Conservation (phyloP, 2,329 filamentous ascomycete species). For the Fusarium sp. region DNA sequence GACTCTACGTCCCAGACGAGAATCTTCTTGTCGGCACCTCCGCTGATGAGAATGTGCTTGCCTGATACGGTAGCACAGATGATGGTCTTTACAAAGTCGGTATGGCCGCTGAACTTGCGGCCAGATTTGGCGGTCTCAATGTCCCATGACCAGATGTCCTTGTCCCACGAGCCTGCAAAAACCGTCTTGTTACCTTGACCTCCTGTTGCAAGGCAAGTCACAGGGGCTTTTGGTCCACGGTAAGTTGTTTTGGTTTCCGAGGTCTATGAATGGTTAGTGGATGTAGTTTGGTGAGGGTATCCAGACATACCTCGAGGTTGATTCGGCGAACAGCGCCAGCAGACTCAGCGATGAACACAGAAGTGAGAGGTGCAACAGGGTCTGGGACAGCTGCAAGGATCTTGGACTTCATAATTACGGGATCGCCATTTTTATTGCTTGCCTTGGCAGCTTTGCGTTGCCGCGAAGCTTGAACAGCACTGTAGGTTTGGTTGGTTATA, state of each 20-base stretch:
- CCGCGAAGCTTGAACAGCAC: conserved; percentile 59
- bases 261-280: conserved; percentile 38
- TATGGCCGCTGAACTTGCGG: conserved; percentile 77
- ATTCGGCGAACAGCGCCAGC: conserved; percentile 81
- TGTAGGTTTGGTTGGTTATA: conserved; percentile 38
- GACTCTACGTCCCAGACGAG: conserved; percentile 82
- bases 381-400: conserved; percentile 79
- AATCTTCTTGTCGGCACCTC: conserved; percentile 80
- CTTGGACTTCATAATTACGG: conserved; percentile 84
- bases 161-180: conserved; percentile 95
- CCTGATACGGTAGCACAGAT: conserved; percentile 68
- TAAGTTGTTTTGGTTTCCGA: conserved; percentile 58
- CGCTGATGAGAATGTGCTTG: conserved; percentile 74
- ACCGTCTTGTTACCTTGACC: conserved; percentile 65
- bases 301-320: conserved; percentile 71
- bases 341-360: conserved; percentile 85
- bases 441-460: conserved; percentile 74
- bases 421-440: conserved; percentile 81
- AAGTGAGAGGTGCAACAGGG: conserved; percentile 64
- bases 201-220: conserved; percentile 78
- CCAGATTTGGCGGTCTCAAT: conserved; percentile 62
- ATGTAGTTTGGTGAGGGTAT: too few species aligned
- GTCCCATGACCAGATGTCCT: conserved; percentile 87
- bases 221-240: conserved; percentile 79
- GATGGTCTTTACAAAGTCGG: conserved; percentile 91